These are phyloP conservation scores for Ilyonectria robusta DNA, from an alignment of 2,329 filamentous ascomycete genomes.

Conservation along the genomic window DNA sequence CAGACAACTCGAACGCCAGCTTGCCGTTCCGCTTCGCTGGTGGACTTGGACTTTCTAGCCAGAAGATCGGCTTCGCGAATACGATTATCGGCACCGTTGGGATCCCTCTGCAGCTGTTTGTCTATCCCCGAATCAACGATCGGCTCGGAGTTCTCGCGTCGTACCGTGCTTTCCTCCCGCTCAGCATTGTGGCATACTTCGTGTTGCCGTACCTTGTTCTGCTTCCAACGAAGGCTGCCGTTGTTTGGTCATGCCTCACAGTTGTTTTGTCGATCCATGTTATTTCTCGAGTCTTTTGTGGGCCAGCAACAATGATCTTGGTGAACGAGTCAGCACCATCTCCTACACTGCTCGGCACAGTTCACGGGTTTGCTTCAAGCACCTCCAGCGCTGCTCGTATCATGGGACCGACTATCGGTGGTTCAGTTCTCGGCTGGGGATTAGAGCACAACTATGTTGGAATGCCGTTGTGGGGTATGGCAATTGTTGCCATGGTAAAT, in stretches of 20 bases:
- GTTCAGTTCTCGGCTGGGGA: slow-evolving; percentile 43
- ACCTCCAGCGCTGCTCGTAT: slow-evolving; percentile 43
- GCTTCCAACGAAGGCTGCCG: slow-evolving; percentile 27
- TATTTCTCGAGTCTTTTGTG: slow-evolving; percentile 42
- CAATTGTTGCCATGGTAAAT: slow-evolving; percentile 10
- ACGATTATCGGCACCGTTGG: slow-evolving; percentile 44
- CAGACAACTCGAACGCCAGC: slow-evolving; percentile 6
- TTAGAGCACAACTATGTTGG: slow-evolving; percentile 41
- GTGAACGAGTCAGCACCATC: slow-evolving; percentile 45
- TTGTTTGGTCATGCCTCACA: slow-evolving; percentile 39
- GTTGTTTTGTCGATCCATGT: slow-evolving; percentile 39
- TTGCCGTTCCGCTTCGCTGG: slow-evolving; percentile 41
- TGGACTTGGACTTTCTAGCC: slow-evolving; percentile 42
- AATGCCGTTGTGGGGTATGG: slow-evolving; percentile 39
- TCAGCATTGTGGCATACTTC: slow-evolving; percentile 42
- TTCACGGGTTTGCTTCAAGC: slow-evolving; percentile 46
- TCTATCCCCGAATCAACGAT: slow-evolving; percentile 39
- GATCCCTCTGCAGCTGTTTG: slow-evolving; percentile 41
- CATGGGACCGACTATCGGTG: slow-evolving; percentile 42
- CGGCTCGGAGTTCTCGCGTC: slow-evolving; percentile 34
- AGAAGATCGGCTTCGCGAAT: slow-evolving; percentile 43
- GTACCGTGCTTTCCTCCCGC: slow-evolving; percentile 40
- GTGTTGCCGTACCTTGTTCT: slow-evolving; percentile 41
- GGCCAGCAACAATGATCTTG: slow-evolving; percentile 44
- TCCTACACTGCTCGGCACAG: slow-evolving; percentile 39